phyloP scores from a whole-genome alignment of 2,329 filamentous ascomycete species.

The Capronia epimyces region DNA sequence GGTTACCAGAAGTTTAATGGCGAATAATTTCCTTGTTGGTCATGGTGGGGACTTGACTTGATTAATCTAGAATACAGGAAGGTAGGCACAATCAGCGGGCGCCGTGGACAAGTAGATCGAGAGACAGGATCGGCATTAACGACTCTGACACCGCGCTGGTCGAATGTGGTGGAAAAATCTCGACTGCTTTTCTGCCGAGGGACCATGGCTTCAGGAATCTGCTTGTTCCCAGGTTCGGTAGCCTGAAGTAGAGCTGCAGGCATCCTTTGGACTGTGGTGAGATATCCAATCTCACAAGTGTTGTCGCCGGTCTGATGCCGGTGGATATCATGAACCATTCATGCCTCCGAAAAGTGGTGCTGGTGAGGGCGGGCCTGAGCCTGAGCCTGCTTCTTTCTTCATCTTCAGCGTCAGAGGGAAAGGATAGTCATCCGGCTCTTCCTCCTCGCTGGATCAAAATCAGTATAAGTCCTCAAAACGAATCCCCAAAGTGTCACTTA shows the following conservation, averaged over 20 bases:
- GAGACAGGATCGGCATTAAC: not conserved
- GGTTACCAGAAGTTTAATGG: no score
- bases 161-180: not conserved
- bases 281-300: slow-evolving; percentile 12
- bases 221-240: not conserved
- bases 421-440: slow-evolving; percentile 75
- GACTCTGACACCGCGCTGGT: not conserved
- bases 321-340: slow-evolving; percentile 12
- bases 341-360: slow-evolving; percentile 24
- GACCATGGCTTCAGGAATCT: not conserved
- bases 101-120: not conserved
- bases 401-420: slow-evolving; percentile 62
- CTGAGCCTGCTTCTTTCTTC: slow-evolving; percentile 37
- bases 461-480: slow-evolving; percentile 1
- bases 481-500: slow-evolving; percentile 52
- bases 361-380: slow-evolving; percentile 31
- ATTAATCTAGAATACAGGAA: not conserved
- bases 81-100: not conserved
- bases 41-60: not conserved
- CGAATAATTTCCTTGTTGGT: not conserved
- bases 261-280: not conserved
- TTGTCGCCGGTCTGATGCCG: not conserved
- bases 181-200: not conserved
- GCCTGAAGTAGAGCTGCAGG: not conserved
- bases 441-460: slow-evolving; percentile 64